Conservation (phyloP, 1,139 yeast genomes). For the Lodderomyces theae region DNA sequence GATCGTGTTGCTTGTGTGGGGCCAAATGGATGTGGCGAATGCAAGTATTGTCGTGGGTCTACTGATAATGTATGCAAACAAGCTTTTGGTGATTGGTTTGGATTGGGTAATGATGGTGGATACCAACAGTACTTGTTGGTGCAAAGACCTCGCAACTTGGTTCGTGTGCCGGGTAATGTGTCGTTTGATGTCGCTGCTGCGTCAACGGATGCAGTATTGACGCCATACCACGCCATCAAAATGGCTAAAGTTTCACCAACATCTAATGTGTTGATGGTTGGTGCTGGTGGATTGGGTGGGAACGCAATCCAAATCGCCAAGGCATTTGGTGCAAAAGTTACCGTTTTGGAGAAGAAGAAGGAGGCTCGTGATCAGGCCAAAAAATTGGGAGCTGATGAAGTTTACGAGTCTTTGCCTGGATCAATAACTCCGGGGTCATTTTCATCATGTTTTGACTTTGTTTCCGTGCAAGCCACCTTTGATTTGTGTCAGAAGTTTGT, state of each 20-base stretch:
- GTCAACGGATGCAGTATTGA: conserved; percentile 41
- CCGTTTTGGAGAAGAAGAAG: conserved; percentile 34
- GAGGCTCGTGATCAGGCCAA: conserved; percentile 27
- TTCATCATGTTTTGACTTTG: conserved; percentile 38
- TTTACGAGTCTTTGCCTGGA: conserved; percentile 22
- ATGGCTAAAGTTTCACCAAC: conserved; percentile 21
- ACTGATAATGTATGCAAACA: conserved; percentile 32
- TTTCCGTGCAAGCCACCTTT: conserved; percentile 36
- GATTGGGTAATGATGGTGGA: conserved; percentile 43
- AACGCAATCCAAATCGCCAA: conserved; percentile 40
- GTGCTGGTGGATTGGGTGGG: conserved; percentile 46
- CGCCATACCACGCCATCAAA: conserved; percentile 39
- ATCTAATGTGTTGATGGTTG: conserved; percentile 36
- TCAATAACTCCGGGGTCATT: conserved; percentile 23
- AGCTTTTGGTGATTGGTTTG: conserved; percentile 23
- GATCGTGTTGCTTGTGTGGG: conserved; percentile 18
- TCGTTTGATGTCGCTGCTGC: conserved; percentile 39
- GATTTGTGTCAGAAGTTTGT: conserved; percentile 30
- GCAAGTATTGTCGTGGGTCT: conserved; percentile 32
- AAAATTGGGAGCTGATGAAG: conserved; percentile 37
- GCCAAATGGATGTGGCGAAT: conserved; percentile 16
- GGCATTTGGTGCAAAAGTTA: conserved; percentile 29
- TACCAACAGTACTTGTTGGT: conserved; percentile 39
- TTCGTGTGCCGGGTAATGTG: conserved; percentile 40
- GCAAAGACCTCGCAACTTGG: conserved; percentile 26